phyloP scores from a whole-genome alignment of 2,329 filamentous ascomycete species.

The Davidsoniella eucalypti region DNA sequence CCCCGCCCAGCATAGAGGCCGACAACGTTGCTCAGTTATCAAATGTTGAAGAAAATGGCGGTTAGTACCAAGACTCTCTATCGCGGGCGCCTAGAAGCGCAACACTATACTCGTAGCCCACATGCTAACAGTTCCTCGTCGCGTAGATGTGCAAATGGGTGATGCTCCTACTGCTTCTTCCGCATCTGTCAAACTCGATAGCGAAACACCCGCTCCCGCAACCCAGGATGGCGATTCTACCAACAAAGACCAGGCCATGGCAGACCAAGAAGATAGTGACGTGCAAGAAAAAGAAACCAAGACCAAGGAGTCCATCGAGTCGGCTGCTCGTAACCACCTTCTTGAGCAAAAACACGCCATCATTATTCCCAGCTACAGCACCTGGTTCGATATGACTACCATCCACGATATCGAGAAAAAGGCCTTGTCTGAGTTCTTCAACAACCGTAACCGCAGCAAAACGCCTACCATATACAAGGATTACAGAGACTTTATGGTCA shows the following conservation, averaged over 20 bases:
- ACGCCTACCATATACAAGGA: constrained; percentile 96
- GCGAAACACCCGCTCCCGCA: constrained; percentile 39
- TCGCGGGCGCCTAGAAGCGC: neutral
- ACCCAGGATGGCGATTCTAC: constrained; percentile 46
- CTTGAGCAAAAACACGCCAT: constrained; percentile 90
- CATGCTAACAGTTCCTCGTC: neutral
- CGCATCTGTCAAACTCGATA: constrained; percentile 40
- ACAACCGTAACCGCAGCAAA: constrained; percentile 94
- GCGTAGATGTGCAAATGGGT: constrained; percentile 46
- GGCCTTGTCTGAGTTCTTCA: constrained; percentile 94
- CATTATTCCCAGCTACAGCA: constrained; percentile 91
- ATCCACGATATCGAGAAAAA: constrained; percentile 88
- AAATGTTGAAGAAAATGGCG: constrained; percentile 11
- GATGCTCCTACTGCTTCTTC: constrained; percentile 31
- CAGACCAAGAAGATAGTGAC: constrained; percentile 32
- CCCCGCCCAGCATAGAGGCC: neutral
- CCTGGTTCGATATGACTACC: constrained; percentile 96
- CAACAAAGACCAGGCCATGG: constrained; percentile 32
- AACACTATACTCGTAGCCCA: neutral
- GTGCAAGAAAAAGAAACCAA: constrained; percentile 41
- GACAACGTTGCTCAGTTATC: neutral
- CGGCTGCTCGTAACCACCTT: constrained; percentile 77
- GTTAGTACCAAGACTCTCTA: constrained; percentile 2
- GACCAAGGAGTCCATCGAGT: constrained; percentile 67
- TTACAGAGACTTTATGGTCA: constrained; percentile 99